Evolutionary conservation across 2,329 filamentous ascomycete genomes (phyloP), one percentile per base, ranked within the genome.

Genomic region (Fusarium oligoseptatum): DNA sequence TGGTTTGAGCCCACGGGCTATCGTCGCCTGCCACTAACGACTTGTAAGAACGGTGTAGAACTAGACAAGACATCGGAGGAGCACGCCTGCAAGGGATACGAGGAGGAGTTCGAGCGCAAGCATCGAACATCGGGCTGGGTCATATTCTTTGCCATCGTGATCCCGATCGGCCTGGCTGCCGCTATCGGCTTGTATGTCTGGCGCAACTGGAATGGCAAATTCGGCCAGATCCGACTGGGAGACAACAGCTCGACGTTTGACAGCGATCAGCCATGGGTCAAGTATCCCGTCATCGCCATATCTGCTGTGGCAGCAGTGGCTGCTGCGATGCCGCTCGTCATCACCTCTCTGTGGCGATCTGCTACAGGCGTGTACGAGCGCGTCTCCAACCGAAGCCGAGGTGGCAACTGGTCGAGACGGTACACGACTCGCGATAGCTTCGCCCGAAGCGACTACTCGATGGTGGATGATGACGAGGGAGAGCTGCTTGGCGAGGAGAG

Each of bases 341-440:
- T 88, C 2, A 88, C 88, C 56, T 93, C 93, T 77, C 79, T 97
- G 22, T 97, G 94, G 92, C 90, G 94, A 68, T 91, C 78, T 79
- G 87, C 78, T 63, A 87, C 80, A 76, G 91, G 84, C 20, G 85
- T 88, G 0, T 85, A 89, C 73, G 85, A 88, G 73, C 84, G 86
- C 11, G 83, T 88, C 12, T 84, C 86, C 55, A 88, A 90, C 29
- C 82, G 87, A 57, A 81, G 87, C 63, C 84, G 88, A 34, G 69
- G 86, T 70, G 86, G 87, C 37, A 75, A 76, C 76, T 88, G 88
- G 83, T 89, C 89, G 39, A 87, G 93, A 70, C 91, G 92, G 66
- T 99, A 97, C 82, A 97, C 95, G 17, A 97, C 94, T 60, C 88
- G 97, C 68, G 94, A 94, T 79, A 96, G 94, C 71, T 99, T 99